A percentile compares a stretch with the other conserved stretches of the same genome.
Conservation (phyloP, 495 filamentous ascomycete species). For the Aspergillus nanangensis region DNA sequence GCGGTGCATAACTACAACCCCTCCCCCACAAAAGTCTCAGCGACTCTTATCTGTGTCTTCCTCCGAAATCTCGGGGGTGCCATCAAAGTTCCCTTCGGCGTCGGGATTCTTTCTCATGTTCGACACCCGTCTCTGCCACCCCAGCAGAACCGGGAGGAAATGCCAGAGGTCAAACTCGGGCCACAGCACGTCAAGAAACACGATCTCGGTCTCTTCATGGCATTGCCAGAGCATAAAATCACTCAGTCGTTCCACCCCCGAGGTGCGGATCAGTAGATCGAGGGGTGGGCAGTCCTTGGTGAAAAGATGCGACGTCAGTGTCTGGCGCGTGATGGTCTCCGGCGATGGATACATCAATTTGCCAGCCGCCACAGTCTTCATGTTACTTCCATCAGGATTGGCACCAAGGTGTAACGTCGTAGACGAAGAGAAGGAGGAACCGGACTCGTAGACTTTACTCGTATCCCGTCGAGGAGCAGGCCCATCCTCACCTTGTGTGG, state of each 20-base stretch:
- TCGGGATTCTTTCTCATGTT: constrained; percentile 39
- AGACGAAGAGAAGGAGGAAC: constrained; percentile 51
- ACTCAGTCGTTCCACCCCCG: constrained; percentile 83
- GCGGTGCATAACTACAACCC: constrained; percentile 19
- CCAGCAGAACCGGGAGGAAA: constrained; percentile 84
- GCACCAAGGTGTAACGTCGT: constrained; percentile 44
- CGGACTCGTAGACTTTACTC: constrained; percentile 48
- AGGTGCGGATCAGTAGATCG: constrained; percentile 85
- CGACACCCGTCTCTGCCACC: constrained; percentile 76
- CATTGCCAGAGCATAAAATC: constrained; percentile 99
- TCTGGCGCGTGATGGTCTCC: constrained; percentile 80
- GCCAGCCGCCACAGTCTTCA: constrained; percentile 14
- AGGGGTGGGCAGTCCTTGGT: constrained; percentile 81
- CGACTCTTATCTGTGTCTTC: constrained; percentile 18
- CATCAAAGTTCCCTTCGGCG: constrained; percentile 40
- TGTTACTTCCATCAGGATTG: constrained; percentile 27
- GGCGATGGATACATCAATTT: constrained; percentile 51
- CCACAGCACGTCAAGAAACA: constrained; percentile 90
- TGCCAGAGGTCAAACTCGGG: constrained; percentile 95
- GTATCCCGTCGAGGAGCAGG: constrained; percentile 21
- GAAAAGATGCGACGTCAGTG: constrained; percentile 74
- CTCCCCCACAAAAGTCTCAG: constrained; percentile 29
- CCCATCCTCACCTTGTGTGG: constrained; percentile 30
- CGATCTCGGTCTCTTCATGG: constrained; percentile 85
- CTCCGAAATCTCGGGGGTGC: constrained; percentile 24